Base-by-base conservation (phyloP, 2,329 filamentous ascomycete genomes). In the Fusarium heterosporum region DNA sequence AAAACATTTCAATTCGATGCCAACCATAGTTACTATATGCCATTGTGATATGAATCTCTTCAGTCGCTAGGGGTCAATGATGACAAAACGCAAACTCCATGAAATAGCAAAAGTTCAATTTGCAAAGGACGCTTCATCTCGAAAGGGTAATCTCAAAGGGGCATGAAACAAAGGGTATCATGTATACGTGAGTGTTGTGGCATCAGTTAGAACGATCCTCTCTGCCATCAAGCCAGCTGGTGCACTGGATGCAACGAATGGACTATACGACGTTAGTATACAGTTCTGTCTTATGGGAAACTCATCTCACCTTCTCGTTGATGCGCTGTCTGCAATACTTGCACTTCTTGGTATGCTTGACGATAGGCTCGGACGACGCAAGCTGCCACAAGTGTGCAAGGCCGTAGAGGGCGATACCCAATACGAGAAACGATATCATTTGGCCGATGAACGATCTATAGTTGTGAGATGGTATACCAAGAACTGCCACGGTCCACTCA, bases 311-410 rank as follows among this genome's bases (percentile, higher is more conserved):
- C 83, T 89, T 88, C 50, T 86, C 84, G 70, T 84, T 89, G 57
- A 91, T 87, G 25, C 78, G 80, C 76, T 89, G 88, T 61, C 84
- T 81, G 73, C 89, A 91, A 72, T 90, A 93, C 72, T 81, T 85
- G 78, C 90, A 93, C 77, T 88, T 90, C 51, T 88, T 82, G 26
- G 85, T 87, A 68, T 85, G 87, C 79, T 92, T 92, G 75, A 93
- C 90, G 65, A 93, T 89, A 14, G 87, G 85, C 51, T 92, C 89
- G 12, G 84, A 81, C 13, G 85, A 87, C 12, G 87, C 73, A 63
- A 81, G 82, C 69, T 88, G 87, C 74, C 92, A 93, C 38, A 86
- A 41, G 48, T 83, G 82, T 2, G 89, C 90, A 28, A 93, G 81
- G 0, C 81, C 78, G 73, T 92, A 93, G 11, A 93, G 79, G 13